These are phyloP conservation scores for Xylaria telfairii DNA, from an alignment of 495 filamentous ascomycete species.

Conservation along the genomic window DNA sequence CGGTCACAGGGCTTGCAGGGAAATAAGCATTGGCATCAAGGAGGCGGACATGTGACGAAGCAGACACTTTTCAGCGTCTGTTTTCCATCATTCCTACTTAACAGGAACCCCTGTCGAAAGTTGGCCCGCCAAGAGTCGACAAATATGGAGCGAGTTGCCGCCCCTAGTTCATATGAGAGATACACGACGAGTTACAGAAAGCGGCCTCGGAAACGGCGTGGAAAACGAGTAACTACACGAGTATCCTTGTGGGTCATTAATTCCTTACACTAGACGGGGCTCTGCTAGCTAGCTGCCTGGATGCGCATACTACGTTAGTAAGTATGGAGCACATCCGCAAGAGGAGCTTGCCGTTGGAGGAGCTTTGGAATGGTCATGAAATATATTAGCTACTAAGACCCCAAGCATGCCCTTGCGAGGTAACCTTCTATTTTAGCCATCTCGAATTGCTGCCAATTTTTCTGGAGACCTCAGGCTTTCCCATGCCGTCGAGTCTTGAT, in stretches of 20 bases:
- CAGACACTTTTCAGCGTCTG: not conserved
- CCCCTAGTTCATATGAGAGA: conserved; percentile 9
- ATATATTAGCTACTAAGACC: conserved; percentile 26
- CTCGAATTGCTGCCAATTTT: conserved; percentile 11
- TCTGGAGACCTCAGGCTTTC: not conserved
- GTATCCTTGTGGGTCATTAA: conserved; percentile 12
- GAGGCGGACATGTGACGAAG: conserved; percentile 20
- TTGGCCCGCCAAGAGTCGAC: conserved; percentile 18
- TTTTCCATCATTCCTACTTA: conserved; percentile 16
- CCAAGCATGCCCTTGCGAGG: conserved; percentile 8
- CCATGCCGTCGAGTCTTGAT: conserved; percentile 13
- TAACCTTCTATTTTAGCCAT: conserved; percentile 24
- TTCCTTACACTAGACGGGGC: conserved; percentile 15
- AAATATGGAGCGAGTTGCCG: conserved; percentile 19
- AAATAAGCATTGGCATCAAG: conserved; percentile 22
- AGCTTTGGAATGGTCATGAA: conserved; percentile 16
- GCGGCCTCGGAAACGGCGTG: not conserved
- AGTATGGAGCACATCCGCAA: conserved; percentile 24
- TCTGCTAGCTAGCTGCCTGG: conserved; percentile 15
- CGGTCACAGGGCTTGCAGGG: conserved; percentile 15
- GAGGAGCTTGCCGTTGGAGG: conserved; percentile 26
- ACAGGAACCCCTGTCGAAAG: conserved; percentile 25
- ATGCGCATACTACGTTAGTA: conserved; percentile 23
- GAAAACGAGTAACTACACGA: conserved; percentile 7
- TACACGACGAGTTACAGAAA: conserved; percentile 6